Conservation (phyloP, 2,329 filamentous ascomycete genomes). For the Aspergillus texensis region DNA sequence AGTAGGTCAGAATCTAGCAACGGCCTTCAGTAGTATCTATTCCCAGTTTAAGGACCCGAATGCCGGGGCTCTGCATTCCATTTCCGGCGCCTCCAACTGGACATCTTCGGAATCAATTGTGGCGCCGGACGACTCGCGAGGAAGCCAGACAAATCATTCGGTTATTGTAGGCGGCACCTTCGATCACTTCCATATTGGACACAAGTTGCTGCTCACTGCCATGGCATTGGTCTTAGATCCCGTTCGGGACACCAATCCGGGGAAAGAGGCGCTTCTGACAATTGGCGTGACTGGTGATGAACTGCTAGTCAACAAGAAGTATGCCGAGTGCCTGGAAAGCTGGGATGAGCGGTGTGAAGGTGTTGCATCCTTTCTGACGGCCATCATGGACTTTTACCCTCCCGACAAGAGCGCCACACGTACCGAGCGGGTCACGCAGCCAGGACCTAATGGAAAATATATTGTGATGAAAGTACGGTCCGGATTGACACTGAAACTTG, state of each 20-base stretch:
- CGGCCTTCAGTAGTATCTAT: conserved; percentile 38
- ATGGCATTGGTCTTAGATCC: conserved; percentile 71
- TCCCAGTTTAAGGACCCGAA: conserved; percentile 22
- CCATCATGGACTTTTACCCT: conserved; percentile 62
- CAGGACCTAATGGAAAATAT: conserved; percentile 44
- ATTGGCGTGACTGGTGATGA: conserved; percentile 89
- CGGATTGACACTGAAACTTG: conserved; percentile 72
- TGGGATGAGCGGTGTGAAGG: conserved; percentile 74
- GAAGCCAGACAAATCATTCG: conserved; percentile 51
- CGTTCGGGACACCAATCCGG: conserved; percentile 34
- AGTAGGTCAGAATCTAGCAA: conserved; percentile 29
- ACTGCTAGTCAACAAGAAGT: conserved; percentile 86
- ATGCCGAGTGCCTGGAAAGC: conserved; percentile 74
- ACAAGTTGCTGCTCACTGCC: conserved; percentile 94
- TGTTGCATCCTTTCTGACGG: conserved; percentile 70
- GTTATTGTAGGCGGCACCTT: conserved; percentile 92
- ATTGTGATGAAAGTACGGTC: conserved; percentile 55
- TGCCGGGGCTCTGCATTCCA: conserved; percentile 22
- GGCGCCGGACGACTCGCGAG: conserved; percentile 21
- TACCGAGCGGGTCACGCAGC: conserved; percentile 36
- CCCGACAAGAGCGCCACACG: conserved; percentile 40
- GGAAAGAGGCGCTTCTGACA: conserved; percentile 62
- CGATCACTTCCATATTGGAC: conserved; percentile 91
- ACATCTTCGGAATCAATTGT: conserved; percentile 25
- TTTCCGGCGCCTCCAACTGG: conserved; percentile 28